These are phyloP conservation scores for Oryza punctata DNA, from an alignment of 176 grass and related monocot species.

Conservation along the genomic window DNA sequence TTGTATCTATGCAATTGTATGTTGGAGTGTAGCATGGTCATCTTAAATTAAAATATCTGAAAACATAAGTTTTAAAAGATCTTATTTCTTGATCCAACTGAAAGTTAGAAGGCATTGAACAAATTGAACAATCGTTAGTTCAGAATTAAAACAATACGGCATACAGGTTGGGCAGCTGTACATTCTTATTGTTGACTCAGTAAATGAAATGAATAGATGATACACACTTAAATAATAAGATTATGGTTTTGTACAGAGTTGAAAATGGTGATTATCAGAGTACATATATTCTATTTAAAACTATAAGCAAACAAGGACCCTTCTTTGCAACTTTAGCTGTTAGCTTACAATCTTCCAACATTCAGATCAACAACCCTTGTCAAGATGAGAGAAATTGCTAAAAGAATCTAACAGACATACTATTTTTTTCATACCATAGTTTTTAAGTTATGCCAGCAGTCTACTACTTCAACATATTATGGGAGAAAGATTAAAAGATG, in stretches of 20 bases:
- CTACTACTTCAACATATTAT: conserved; percentile 3
- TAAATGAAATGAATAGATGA: background rate
- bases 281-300: background rate
- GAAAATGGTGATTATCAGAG: conserved; percentile 3
- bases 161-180: background rate
- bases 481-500: background rate
- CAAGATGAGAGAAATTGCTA: background rate
- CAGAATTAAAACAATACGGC: background rate
- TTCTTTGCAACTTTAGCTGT: conserved; percentile 25
- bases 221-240: background rate
- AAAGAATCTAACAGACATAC: background rate
- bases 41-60: background rate
- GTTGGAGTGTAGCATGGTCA: background rate
- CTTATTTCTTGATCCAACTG: background rate
- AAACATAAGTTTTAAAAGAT: conserved; percentile 1
- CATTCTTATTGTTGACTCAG: background rate
- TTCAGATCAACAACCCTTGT: background rate
- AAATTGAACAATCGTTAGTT: background rate
- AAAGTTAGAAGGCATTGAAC: conserved; percentile 6
- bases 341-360: background rate
- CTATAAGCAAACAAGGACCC: background rate
- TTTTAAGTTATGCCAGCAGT: background rate
- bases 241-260: conserved; percentile 16
- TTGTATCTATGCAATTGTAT: background rate
- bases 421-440: background rate